Percentiles rank a stretch among this genome's conserved stretches.
These are phyloP conservation scores for Kalmanozyma brasiliensis DNA, from an alignment of 1,284 basidiomycete genomes.

Conservation along the genomic window DNA sequence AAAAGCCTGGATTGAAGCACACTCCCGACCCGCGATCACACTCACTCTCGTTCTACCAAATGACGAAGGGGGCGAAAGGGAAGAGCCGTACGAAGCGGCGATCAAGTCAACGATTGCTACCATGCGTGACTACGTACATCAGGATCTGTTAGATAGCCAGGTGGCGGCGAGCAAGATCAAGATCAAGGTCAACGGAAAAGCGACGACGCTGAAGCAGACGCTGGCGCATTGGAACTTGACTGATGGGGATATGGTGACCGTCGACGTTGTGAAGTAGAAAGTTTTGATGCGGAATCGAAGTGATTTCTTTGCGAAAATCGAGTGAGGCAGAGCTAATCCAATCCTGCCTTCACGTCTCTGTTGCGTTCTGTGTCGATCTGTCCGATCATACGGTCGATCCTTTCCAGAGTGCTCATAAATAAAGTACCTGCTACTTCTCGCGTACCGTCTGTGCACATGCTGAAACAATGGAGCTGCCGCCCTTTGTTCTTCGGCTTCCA, in stretches of 20 bases:
- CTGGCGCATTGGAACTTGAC: conserved; percentile 63
- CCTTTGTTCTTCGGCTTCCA: not conserved
- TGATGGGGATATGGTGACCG: conserved; percentile 54
- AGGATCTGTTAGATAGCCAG: conserved; percentile 44
- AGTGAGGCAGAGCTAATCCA: no score
- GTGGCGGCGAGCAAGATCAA: conserved; percentile 63
- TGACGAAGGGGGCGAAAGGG: conserved; percentile 19
- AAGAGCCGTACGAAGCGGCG: conserved; percentile 52
- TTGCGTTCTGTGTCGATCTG: not conserved
- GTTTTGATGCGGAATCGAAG: no score
- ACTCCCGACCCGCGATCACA: conserved; percentile 48
- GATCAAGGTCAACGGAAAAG: conserved; percentile 53
- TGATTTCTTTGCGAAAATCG: no score
- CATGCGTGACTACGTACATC: conserved; percentile 60
- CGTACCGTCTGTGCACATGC: not conserved
- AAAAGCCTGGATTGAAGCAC: conserved; percentile 53
- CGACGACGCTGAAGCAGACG: conserved; percentile 62
- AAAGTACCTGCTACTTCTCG: no score
- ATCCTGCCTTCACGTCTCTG: no score
- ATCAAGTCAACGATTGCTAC: conserved; percentile 53
- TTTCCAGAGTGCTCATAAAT: no score
- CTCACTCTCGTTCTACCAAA: conserved; percentile 47
- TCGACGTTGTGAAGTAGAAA: conserved; percentile 46
- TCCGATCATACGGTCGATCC: no score
- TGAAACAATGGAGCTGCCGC: no score